Conservation (phyloP, 2,329 filamentous ascomycete species). For the Pestalotiopsis fici region DNA sequence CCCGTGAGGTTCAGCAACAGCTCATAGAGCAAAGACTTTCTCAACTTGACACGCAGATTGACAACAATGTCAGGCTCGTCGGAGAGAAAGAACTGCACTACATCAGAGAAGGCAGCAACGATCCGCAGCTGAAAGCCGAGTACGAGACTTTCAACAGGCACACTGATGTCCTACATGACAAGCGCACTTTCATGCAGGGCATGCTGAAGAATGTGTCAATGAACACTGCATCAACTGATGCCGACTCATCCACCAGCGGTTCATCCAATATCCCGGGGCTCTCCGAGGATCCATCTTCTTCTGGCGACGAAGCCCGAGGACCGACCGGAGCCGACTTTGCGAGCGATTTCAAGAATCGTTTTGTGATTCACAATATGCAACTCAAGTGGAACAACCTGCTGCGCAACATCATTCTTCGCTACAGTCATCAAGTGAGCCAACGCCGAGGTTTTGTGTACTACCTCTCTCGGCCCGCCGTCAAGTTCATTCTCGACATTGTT, state of each 20-base stretch:
- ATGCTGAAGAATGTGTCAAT: constrained; percentile 55
- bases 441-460: constrained; percentile 97
- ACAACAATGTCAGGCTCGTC: constrained; percentile 70
- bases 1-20: constrained; percentile 82
- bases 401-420: constrained; percentile 93
- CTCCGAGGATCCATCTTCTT: constrained; percentile 15
- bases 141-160: constrained; percentile 62
- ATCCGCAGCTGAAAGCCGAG: constrained; percentile 54
- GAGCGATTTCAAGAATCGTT: constrained; percentile 96
- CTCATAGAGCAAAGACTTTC: constrained; percentile 80
- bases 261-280: neutral
- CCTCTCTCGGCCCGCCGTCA: constrained; percentile 90
- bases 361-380: constrained; percentile 96
- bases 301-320: constrained; percentile 51
- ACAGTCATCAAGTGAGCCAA: constrained; percentile 96
- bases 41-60: constrained; percentile 77
- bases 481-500: constrained; percentile 97
- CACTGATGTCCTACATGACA: constrained; percentile 56
- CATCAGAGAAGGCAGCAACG: constrained; percentile 50
- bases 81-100: constrained; percentile 74
- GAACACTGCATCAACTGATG: constrained; percentile 31
- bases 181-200: constrained; percentile 58
- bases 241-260: constrained; percentile 15
- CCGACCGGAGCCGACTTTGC: constrained; percentile 78
- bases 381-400: constrained; percentile 98